These are phyloP conservation scores for Candida silvicultrix DNA, from an alignment of 805 yeast species.

Conservation along the genomic window DNA sequence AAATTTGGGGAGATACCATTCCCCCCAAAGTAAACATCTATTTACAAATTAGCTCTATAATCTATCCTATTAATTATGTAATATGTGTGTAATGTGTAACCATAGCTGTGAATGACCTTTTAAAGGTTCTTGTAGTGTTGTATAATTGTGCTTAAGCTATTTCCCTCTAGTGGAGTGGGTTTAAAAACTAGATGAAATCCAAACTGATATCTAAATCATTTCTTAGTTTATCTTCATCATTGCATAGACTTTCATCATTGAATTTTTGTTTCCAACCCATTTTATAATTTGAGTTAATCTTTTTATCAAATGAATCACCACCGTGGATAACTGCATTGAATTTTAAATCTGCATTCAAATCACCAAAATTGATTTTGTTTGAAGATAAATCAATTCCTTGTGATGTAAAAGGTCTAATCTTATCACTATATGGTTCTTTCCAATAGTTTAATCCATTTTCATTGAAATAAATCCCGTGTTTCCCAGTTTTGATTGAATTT, in stretches of 20 bases:
- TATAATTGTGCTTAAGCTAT: not conserved
- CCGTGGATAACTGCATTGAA: not conserved
- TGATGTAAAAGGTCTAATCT: conserved; percentile 17
- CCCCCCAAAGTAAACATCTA: too few species aligned
- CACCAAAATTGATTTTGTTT: not conserved
- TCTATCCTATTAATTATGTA: not conserved
- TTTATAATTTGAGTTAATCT: too few species aligned
- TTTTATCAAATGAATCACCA: not conserved
- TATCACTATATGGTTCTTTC: conserved; percentile 21
- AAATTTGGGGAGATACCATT: too few species aligned
- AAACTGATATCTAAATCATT: not conserved
- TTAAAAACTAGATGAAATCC: too few species aligned
- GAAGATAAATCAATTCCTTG: conserved; percentile 6
- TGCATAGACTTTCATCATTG: not conserved
- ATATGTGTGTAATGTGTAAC: too few species aligned
- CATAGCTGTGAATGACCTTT: not conserved
- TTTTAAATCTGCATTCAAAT: not conserved
- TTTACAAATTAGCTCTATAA: not conserved
- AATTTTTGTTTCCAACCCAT: not conserved
- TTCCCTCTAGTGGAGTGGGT: too few species aligned
- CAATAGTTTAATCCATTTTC: conserved; percentile 26
- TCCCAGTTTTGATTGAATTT: conserved; percentile 22
- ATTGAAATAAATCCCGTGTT: conserved; percentile 31
- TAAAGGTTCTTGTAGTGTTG: not conserved
- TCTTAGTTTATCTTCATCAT: not conserved